These are phyloP conservation scores for Williopsis jadinii DNA, from an alignment of 1,139 yeast genomes.

Conservation along the genomic window DNA sequence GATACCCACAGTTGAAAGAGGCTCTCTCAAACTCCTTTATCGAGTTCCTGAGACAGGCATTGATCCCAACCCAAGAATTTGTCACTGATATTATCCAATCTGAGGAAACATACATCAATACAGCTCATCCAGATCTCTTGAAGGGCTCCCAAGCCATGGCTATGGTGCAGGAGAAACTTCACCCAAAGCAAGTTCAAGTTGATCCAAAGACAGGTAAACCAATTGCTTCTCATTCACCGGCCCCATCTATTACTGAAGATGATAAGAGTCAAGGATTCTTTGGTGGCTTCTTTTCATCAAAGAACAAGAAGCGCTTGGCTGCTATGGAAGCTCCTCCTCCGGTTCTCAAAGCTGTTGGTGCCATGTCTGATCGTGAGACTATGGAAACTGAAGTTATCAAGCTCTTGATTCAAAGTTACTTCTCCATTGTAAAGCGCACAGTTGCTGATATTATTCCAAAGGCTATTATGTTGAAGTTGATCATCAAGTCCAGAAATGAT, in stretches of 20 bases:
- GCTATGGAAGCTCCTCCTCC: slow-evolving; percentile 98
- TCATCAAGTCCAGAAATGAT: slow-evolving; percentile 74
- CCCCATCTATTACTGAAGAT: slow-evolving; percentile 29
- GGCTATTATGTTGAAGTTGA: slow-evolving; percentile 89
- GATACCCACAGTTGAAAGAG: slow-evolving; percentile 89
- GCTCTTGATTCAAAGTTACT: slow-evolving; percentile 82
- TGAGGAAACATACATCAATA: slow-evolving; percentile 91
- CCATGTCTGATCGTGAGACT: slow-evolving; percentile 90
- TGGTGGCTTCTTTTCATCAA: slow-evolving; percentile 89
- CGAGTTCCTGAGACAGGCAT: slow-evolving; percentile 71
- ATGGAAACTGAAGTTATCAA: slow-evolving; percentile 97
- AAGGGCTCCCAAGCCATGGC: slow-evolving; percentile 96
- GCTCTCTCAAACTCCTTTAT: slow-evolving; percentile 76
- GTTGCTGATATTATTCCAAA: slow-evolving; percentile 92
- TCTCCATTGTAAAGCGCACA: slow-evolving; percentile 87
- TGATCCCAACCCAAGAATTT: slow-evolving; percentile 79
- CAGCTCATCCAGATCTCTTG: slow-evolving; percentile 94
- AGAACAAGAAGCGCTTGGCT: slow-evolving; percentile 89
- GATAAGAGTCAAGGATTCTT: slow-evolving; percentile 61
- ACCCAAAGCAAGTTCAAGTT: slow-evolving; percentile 76
- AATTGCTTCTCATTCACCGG: slow-evolving; percentile 32
- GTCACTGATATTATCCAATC: slow-evolving; percentile 75
- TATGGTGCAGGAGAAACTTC: slow-evolving; percentile 84
- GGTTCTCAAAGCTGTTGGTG: slow-evolving; percentile 89
- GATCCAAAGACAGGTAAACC: slow-evolving; percentile 95